Conservation (phyloP, 331 rosid genomes). For the Spiraea crenata region DNA sequence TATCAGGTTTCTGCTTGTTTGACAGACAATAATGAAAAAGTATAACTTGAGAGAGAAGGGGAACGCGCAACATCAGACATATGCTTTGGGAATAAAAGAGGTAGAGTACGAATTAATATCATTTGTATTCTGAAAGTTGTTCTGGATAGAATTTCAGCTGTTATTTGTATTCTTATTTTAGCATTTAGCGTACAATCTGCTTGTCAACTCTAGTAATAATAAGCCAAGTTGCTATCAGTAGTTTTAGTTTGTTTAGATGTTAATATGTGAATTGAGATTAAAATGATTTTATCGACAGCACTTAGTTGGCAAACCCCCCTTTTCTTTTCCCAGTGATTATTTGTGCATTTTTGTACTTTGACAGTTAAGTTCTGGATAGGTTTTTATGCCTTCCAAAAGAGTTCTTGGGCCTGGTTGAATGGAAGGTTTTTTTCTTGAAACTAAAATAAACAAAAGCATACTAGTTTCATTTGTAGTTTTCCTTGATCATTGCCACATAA, state of each 20-base stretch:
- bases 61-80: slow-evolving; percentile 83
- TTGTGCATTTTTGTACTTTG: background rate
- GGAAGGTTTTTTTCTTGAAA: background rate
- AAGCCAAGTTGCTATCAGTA: background rate
- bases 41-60: slow-evolving; percentile 77
- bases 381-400: background rate
- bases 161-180: background rate
- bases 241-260: background rate
- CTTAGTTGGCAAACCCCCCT: background rate
- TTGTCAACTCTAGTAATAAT: background rate
- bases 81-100: slow-evolving; percentile 95
- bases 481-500: background rate
- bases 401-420: background rate
- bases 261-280: background rate
- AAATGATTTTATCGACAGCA: background rate
- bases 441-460: background rate
- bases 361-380: background rate
- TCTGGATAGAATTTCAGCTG: background rate
- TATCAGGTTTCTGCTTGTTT: slow-evolving; percentile 12
- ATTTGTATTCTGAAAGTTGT: background rate
- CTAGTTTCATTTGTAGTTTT: background rate
- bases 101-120: slow-evolving; percentile 19
- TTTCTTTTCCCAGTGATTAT: background rate
- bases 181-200: slow-evolving; percentile 5
- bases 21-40: slow-evolving; percentile 65